phyloP scores from a whole-genome alignment of 805 yeast genomes.

The Kodamaea laetipori region DNA sequence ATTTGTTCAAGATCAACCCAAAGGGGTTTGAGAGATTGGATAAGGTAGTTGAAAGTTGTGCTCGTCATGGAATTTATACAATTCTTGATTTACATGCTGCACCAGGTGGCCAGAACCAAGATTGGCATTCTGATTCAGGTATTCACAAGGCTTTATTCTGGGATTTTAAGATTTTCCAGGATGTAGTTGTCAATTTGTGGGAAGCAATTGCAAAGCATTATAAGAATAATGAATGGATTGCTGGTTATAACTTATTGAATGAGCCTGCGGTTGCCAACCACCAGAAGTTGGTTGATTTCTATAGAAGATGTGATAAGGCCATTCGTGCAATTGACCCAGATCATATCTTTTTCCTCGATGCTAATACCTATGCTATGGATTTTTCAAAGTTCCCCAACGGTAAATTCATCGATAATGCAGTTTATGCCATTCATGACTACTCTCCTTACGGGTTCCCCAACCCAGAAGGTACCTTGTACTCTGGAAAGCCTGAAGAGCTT shows the following conservation, averaged over 20 bases:
- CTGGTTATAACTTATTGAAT: conserved; percentile 57
- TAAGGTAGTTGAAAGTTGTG: conserved; percentile 44
- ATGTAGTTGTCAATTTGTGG: conserved; percentile 49
- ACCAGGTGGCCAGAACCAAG: conserved; percentile 59
- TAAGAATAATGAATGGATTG: conserved; percentile 49
- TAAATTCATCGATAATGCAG: conserved; percentile 41
- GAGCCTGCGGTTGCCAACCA: conserved; percentile 53
- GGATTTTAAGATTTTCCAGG: conserved; percentile 53
- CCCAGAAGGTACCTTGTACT: conserved; percentile 27
- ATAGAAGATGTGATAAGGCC: conserved; percentile 38
- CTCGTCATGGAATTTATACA: conserved; percentile 49
- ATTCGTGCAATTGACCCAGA: conserved; percentile 49
- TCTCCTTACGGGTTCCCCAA: conserved; percentile 48
- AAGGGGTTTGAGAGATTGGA: conserved; percentile 50
- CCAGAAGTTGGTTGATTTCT: conserved; percentile 41
- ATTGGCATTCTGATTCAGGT: conserved; percentile 54
- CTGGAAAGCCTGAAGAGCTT: conserved; percentile 37
- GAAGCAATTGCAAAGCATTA: conserved; percentile 46
- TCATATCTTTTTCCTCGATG: conserved; percentile 53
- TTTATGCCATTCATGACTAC: conserved; percentile 55
- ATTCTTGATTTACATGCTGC: conserved; percentile 51
- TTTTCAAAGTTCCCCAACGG: conserved; percentile 46
- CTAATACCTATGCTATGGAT: conserved; percentile 54
- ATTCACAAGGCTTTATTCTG: conserved; percentile 51
- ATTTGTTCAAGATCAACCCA: conserved; percentile 43